Base-by-base conservation (phyloP, 164 flowering plant genomes). In the Magnolia officinalis region DNA sequence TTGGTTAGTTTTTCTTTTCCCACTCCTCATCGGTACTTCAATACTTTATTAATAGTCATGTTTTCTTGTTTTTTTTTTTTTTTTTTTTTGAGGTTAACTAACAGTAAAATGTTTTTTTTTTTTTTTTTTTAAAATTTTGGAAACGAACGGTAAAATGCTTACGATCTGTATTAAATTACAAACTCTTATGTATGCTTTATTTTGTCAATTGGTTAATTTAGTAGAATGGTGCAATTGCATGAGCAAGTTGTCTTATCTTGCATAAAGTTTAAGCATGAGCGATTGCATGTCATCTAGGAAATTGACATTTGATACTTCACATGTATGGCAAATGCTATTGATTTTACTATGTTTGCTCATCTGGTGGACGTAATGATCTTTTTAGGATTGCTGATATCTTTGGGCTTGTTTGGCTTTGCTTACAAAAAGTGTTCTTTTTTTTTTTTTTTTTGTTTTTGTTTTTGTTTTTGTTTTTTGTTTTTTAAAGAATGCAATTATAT, bases 1-100 rank as follows among this genome's bases (percentile, higher is more conserved):
- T 78, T 92, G 71, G 98, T 91, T 74, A 83, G 93, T 76, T 75
- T 52, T 29, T 45, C n/a, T 68, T 64, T 64, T 64, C 9, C 21
- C 24, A 19, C 21, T 63, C 67, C n/a, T 21, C 24, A 3, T 55
- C 16, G 4, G 61, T 55, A 55, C 61, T 11, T 55, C 10, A 16
- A 14, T 10, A 16, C 61, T 55, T 16, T 1, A 10, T 16, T 55
- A 37, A 4, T 5, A 37, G 61, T 55, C 0, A 55, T 52, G 14
- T 52, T 52, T 52, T 23, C 1, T 0, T 23, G 1, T 55, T 3
- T 55, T 10, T 55, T 16, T 55, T 11, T 16, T 55, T 55, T 16
- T 11, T 9, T n/a, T n/a, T n/a, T n/a, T n/a, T n/a, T n/a, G 61
- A 37, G 45, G 6, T 4, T 13, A 55, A 11, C 18, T 13, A 55